phyloP scores from a whole-genome alignment of 2,329 filamentous ascomycete species.

The Myriosclerotinia scirpicola region DNA sequence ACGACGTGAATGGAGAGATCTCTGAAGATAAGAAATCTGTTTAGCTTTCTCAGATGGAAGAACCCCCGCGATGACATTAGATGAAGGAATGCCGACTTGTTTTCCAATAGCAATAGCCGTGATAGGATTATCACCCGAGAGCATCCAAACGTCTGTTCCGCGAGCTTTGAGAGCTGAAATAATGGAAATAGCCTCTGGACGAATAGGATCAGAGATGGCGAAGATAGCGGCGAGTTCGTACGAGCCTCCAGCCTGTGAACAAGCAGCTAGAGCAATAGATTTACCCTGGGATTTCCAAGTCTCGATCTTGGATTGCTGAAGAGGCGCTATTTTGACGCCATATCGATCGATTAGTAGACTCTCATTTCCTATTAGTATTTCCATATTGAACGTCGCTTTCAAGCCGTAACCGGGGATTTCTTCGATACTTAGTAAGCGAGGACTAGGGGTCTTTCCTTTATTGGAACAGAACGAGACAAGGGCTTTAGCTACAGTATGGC shows the following conservation, averaged over 20 bases:
- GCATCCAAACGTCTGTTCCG: constrained; percentile 81
- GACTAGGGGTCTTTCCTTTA: constrained; percentile 36
- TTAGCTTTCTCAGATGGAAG: constrained; percentile 80
- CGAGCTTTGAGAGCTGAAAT: constrained; percentile 63
- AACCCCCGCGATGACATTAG: constrained; percentile 82
- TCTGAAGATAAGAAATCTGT: constrained; percentile 64
- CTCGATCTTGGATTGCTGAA: constrained; percentile 45
- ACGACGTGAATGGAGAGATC: constrained; percentile 30
- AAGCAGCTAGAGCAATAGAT: constrained; percentile 55
- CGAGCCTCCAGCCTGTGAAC: background rate
- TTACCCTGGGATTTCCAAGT: constrained; percentile 64
- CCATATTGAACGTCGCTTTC: constrained; percentile 52
- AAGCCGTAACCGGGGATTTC: constrained; percentile 73
- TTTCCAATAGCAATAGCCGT: constrained; percentile 78
- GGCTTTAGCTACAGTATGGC: constrained; percentile 72
- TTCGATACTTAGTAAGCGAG: constrained; percentile 49
- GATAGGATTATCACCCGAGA: constrained; percentile 85
- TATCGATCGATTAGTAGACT: constrained; percentile 61
- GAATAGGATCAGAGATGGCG: constrained; percentile 78
- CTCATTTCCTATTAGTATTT: constrained; percentile 69
- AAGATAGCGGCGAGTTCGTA: constrained; percentile 65
- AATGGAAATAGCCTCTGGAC: constrained; percentile 66
- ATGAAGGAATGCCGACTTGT: constrained; percentile 68
- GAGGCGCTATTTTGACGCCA: constrained; percentile 44
- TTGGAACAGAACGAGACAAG: constrained; percentile 61